phyloP scores from a whole-genome alignment of 2,329 filamentous ascomycete genomes.

The Akanthomyces uredinophilus region DNA sequence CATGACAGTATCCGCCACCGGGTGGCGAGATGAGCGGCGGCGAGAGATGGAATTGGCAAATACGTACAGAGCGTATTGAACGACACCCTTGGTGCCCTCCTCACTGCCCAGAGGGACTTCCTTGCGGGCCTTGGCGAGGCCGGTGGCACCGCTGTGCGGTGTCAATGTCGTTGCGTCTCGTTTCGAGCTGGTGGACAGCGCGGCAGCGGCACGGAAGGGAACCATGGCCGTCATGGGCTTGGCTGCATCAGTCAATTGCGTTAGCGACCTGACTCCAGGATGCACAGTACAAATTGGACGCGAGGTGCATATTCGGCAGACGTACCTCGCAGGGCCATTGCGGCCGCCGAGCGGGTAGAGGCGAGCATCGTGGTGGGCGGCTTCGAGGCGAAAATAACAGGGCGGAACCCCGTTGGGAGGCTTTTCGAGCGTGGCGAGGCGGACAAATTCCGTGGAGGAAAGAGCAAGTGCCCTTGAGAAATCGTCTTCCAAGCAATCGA shows the following conservation, averaged over 20 bases:
- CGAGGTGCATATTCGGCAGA: background rate
- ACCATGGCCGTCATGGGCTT: constrained; percentile 60
- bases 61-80: constrained; percentile 81
- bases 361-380: constrained; percentile 38
- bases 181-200: constrained; percentile 61
- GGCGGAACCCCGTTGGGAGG: background rate
- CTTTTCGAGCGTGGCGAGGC: background rate
- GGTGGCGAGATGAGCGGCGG: background rate
- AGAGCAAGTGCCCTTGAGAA: background rate
- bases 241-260: constrained; percentile 38
- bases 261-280: background rate
- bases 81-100: constrained; percentile 70
- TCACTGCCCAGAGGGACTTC: constrained; percentile 76
- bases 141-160: constrained; percentile 47
- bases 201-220: constrained; percentile 58
- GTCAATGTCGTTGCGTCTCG: constrained; percentile 56
- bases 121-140: constrained; percentile 53
- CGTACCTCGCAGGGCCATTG: constrained; percentile 49
- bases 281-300: background rate
- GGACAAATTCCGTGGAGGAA: background rate
- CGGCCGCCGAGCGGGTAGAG: constrained; percentile 46
- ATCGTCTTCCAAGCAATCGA: constrained; percentile 7
- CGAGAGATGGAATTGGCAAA: constrained; percentile 22
- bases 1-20: background rate
- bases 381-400: constrained; percentile 5